A percentile compares a stretch with the other conserved stretches of the same genome.
Evolutionary conservation across 495 filamentous ascomycete species (phyloP).

Genomic region (Rostrohypoxylon terebratum): DNA sequence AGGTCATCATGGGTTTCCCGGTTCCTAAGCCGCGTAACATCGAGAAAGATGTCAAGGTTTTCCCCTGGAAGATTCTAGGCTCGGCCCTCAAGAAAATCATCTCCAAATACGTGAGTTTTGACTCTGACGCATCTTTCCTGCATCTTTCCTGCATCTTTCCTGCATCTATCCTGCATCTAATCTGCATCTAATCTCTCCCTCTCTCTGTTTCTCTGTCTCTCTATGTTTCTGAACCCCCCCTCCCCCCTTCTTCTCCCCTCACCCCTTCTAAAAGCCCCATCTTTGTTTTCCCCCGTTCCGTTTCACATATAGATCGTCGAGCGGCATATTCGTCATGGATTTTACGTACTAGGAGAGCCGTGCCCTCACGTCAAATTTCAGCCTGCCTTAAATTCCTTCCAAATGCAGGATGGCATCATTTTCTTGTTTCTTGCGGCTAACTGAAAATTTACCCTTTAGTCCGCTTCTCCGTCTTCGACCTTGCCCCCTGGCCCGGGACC

Average conservation of each 20-base stretch:
- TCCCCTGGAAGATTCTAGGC: conserved; percentile 87
- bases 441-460: conserved; percentile 26
- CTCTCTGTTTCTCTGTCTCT: too few relatives aligned
- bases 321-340: conserved; percentile 1
- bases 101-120: conserved; percentile 78
- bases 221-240: too few relatives aligned
- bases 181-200: not conserved
- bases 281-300: conserved; percentile 4
- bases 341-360: not conserved
- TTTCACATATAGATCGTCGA: not conserved
- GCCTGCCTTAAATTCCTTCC: not conserved
- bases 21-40: conserved; percentile 96
- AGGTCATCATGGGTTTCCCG: conserved; percentile 97
- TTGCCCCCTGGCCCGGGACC: conserved; percentile 50
- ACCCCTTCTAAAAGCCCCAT: not conserved
- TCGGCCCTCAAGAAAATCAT: conserved; percentile 95
- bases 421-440: conserved; percentile 9
- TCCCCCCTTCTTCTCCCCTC: too few relatives aligned
- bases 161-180: not conserved
- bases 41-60: conserved; percentile 98
- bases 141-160: not conserved
- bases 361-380: not conserved
- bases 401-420: not conserved
- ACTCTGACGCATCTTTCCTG: not conserved
- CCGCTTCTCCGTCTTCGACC: conserved; percentile 45